These are phyloP conservation scores for Crassisporium funariophilum DNA, from an alignment of 768 basidiomycete genomes.

Conservation along the genomic window DNA sequence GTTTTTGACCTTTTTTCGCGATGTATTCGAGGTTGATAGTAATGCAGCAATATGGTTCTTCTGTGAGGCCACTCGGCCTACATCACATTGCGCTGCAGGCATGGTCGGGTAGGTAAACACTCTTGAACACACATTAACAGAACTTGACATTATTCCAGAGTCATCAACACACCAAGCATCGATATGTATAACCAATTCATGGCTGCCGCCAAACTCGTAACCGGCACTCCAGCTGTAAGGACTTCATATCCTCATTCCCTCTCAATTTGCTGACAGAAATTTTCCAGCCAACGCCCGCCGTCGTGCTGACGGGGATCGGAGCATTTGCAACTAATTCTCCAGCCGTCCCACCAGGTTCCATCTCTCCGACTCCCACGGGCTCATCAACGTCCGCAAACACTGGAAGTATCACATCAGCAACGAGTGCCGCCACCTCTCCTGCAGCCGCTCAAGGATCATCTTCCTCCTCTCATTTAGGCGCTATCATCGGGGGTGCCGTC, in stretches of 20 bases:
- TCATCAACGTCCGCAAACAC: conserved; percentile 8
- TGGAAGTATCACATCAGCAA: not conserved
- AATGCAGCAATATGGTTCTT: conserved; percentile 38
- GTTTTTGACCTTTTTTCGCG: conserved; percentile 6
- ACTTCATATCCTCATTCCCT: not conserved
- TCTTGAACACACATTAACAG: not conserved
- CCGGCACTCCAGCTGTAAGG: conserved; percentile 27
- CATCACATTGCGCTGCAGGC: conserved; percentile 38
- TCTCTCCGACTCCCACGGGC: conserved; percentile 3
- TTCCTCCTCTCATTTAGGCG: conserved; percentile 9
- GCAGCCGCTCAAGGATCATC: conserved; percentile 8
- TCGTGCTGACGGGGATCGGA: conserved; percentile 31
- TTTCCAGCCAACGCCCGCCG: conserved; percentile 24
- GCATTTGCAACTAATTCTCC: conserved; percentile 34
- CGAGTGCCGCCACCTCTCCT: conserved; percentile 4
- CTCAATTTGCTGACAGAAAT: not conserved
- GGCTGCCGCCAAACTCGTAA: conserved; percentile 30
- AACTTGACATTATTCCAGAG: conserved; percentile 21
- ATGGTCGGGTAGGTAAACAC: conserved; percentile 40
- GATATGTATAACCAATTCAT: conserved; percentile 24
- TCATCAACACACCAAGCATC: conserved; percentile 36
- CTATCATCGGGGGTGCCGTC: conserved; percentile 22
- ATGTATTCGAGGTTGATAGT: too few relatives aligned
- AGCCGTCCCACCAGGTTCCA: conserved; percentile 6
- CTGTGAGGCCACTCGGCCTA: conserved; percentile 36